phyloP scores from a whole-genome alignment of 148 eudicot species.

The Camellia granthamiana region DNA sequence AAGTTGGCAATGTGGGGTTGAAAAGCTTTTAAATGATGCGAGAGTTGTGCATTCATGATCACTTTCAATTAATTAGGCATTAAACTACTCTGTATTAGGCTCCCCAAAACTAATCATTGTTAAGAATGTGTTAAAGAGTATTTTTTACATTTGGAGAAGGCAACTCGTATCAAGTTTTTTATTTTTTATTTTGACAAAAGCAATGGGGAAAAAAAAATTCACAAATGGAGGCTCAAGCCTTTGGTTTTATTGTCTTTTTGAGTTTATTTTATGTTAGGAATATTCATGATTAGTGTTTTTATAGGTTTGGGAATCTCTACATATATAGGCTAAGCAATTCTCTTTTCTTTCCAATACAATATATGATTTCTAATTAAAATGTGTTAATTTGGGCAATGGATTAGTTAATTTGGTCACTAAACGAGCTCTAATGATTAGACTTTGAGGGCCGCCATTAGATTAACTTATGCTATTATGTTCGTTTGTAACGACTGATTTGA shows the following conservation, averaged over 20 bases:
- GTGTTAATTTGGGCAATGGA: background rate
- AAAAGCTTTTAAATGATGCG: background rate
- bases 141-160: background rate
- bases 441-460: background rate
- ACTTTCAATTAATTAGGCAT: background rate
- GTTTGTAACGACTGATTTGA: background rate
- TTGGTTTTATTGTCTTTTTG: background rate
- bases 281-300: background rate
- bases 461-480: background rate
- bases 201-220: background rate
- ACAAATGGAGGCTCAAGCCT: background rate
- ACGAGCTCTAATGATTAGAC: background rate
- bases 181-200: background rate
- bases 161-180: too few relatives aligned
- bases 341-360: background rate
- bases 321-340: background rate
- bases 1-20: background rate
- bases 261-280: background rate
- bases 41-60: conserved; percentile 2
- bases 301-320: too few relatives aligned
- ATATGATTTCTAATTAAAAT: background rate
- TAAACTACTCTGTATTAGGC: background rate
- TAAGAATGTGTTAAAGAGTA: background rate
- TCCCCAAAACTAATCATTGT: conserved; percentile 18
- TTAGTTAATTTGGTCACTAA: background rate